phyloP scores from a whole-genome alignment of 1,139 yeast genomes.

The Candida sanyaensis region DNA sequence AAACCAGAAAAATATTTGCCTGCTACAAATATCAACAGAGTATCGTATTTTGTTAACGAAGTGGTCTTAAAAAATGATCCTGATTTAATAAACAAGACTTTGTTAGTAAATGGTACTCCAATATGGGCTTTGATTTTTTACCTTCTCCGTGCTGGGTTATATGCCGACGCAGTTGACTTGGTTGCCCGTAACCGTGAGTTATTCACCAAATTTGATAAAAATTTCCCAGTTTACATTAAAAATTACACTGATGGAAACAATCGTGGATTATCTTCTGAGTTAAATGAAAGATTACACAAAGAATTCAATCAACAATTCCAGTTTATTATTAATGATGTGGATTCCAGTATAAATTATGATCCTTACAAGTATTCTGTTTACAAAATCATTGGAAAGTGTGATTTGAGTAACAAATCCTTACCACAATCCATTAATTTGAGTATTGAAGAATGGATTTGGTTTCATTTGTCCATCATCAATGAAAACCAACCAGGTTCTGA shows the following conservation, averaged over 20 bases:
- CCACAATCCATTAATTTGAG: conserved; percentile 73
- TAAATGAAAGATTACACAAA: conserved; percentile 68
- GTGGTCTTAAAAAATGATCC: conserved; percentile 41
- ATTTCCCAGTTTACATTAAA: conserved; percentile 78
- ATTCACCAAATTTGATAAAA: conserved; percentile 81
- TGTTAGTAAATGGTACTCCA: conserved; percentile 74
- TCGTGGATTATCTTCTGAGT: conserved; percentile 57
- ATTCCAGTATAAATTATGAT: conserved; percentile 62
- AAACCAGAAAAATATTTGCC: conserved; percentile 47
- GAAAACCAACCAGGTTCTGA: conserved; percentile 40
- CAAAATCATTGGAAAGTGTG: conserved; percentile 91
- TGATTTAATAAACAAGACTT: conserved; percentile 34
- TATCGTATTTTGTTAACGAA: conserved; percentile 64
- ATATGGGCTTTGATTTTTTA: conserved; percentile 91
- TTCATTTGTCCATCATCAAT: conserved; percentile 75
- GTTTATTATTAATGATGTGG: conserved; percentile 51
- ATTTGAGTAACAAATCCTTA: conserved; percentile 70
- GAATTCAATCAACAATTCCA: conserved; percentile 89
- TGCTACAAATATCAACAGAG: conserved; percentile 71
- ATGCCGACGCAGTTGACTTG: conserved; percentile 66
- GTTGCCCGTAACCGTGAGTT: conserved; percentile 40
- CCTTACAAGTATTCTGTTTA: conserved; percentile 90
- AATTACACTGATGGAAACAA: conserved; percentile 67
- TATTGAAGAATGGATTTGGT: conserved; percentile 97
- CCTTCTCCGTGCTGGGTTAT: conserved; percentile 79